Percentiles rank a stretch among this genome's conserved stretches.
These are phyloP conservation scores for Xenosphaeropsis pyriputrescens DNA, from an alignment of 2,329 filamentous ascomycete species.

Conservation along the genomic window DNA sequence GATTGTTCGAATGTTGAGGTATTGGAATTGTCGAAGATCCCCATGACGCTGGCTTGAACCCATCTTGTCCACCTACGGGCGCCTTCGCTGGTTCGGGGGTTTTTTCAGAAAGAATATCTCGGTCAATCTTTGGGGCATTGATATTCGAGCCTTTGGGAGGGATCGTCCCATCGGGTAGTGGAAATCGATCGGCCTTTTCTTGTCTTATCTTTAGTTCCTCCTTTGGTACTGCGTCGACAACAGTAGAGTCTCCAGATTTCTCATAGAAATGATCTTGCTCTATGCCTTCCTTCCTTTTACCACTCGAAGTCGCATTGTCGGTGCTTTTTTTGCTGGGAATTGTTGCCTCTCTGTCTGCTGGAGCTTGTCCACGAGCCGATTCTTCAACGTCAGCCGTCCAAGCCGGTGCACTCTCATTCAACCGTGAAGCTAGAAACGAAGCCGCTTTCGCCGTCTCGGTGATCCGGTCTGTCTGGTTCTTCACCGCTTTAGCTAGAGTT, in stretches of 20 bases:
- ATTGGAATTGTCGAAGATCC: slow-evolving; percentile 24
- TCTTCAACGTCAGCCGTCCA: slow-evolving; percentile 12
- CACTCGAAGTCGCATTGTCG: slow-evolving; percentile 9
- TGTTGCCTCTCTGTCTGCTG: slow-evolving; percentile 8
- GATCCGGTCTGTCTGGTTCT: slow-evolving; percentile 43
- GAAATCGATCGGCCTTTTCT: slow-evolving; percentile 24
- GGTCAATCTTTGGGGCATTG: slow-evolving; percentile 11
- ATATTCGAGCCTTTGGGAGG: slow-evolving; percentile 18
- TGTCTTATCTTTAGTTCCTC: slow-evolving; percentile 28
- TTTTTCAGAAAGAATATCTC: slow-evolving; percentile 19
- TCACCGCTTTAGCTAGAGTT: slow-evolving; percentile 45
- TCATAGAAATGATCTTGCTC: slow-evolving; percentile 35
- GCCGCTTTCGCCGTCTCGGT: slow-evolving; percentile 47
- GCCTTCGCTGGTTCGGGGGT: slow-evolving; percentile 20
- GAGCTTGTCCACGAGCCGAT: slow-evolving; percentile 2
- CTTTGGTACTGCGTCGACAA: slow-evolving; percentile 19
- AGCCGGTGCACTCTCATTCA: slow-evolving; percentile 30
- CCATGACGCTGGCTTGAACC: slow-evolving; percentile 22
- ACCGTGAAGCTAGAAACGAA: slow-evolving; percentile 38
- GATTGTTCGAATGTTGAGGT: slow-evolving; percentile 12
- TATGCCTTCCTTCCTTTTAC: slow-evolving; percentile 19
- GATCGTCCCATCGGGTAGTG: slow-evolving; percentile 35
- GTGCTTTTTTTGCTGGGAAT: slow-evolving; percentile 15
- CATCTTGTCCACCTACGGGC: slow-evolving; percentile 14
- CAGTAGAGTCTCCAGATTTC: slow-evolving; percentile 23